Base-by-base conservation (phyloP, 75 land plant species). In the Picea glauca region DNA sequence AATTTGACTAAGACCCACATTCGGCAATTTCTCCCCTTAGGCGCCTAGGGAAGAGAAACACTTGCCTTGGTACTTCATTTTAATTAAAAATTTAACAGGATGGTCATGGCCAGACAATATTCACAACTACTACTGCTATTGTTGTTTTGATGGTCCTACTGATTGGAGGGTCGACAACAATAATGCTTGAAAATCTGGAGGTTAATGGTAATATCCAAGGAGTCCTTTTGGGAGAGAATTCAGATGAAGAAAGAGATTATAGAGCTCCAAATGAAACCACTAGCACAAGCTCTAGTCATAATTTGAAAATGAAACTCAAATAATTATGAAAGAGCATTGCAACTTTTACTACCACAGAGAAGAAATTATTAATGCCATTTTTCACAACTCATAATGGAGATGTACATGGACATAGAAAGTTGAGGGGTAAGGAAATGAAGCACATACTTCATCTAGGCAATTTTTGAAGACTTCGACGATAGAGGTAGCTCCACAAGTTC, bases 111-210 rank as follows among this genome's bases (percentile, higher is more conserved):
- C 88, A 89, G 75, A 88, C 91, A 38, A 95, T 95, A 35, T 87
- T 95, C 84, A 91, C 98, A 54, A 88, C 98, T 75, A 95, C 98
- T 12, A 95, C 98, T 21, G 96, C 96, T 56, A 96, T 96, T 82
- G 91, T 96, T 83, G 96, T 96, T 73, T 66, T 96, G 80, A 91
- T 96, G 72, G 98, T 95, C 9, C 78, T 95, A 60, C 56, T 91
- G 54, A 91, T 95, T 79, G 98, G 98, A 77, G 98, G 98, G 20
- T 91, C 95, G 50, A 95, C 98, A 38, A 93, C 96, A 23, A 91
- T 93, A 13, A 91, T 95, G 95, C 86, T 95, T 67, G 95, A 91
- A 86, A 90, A 93, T 59, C 78, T 95, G 63, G 87, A 90, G 65
- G 96, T 95, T 66, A 85, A 85, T 2, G 98, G 96, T 77, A 92